These are phyloP conservation scores for Filobasidium uniguttulatum DNA, from an alignment of 1,284 basidiomycete species.

Conservation along the genomic window DNA sequence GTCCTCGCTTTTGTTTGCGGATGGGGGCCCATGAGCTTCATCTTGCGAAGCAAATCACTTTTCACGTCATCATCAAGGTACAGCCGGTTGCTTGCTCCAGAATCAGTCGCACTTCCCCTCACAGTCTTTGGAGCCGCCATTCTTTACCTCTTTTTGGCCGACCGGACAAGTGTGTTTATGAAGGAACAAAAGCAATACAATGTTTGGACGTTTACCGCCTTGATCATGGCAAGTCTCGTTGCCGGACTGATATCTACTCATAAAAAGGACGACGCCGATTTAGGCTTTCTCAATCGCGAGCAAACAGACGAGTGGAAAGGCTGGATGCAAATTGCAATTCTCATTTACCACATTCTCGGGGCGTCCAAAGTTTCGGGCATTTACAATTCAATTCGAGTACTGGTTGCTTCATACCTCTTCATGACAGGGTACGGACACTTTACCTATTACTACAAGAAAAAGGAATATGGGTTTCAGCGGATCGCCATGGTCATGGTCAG, in stretches of 20 bases:
- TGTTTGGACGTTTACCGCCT: conserved; percentile 50
- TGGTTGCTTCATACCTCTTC: conserved; percentile 75
- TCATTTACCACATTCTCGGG: conserved; percentile 77
- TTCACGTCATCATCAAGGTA: conserved; percentile 28
- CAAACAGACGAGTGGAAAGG: conserved; percentile 93
- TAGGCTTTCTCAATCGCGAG: conserved; percentile 74
- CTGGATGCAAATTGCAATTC: conserved; percentile 84
- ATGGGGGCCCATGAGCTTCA: conserved; percentile 47
- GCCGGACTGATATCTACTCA: conserved; percentile 54
- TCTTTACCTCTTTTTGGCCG: conserved; percentile 56
- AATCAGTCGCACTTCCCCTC: conserved; percentile 37
- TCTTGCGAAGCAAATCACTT: conserved; percentile 27
- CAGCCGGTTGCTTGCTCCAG: conserved; percentile 36
- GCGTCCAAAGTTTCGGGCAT: conserved; percentile 77
- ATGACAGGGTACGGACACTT: conserved; percentile 42
- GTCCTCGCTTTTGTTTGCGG: conserved; percentile 44
- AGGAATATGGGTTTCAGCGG: conserved; percentile 63
- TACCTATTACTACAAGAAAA: conserved; percentile 53
- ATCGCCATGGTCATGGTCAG: conserved; percentile 64
- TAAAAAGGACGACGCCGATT: conserved; percentile 52
- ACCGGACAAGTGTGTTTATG: conserved; percentile 66
- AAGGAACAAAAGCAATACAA: conserved; percentile 78
- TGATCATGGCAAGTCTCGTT: conserved; percentile 45
- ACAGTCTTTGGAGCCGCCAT: conserved; percentile 52
- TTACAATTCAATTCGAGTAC: conserved; percentile 72